Conservation (phyloP, 345 rosid species). For the Mercurialis annua region DNA sequence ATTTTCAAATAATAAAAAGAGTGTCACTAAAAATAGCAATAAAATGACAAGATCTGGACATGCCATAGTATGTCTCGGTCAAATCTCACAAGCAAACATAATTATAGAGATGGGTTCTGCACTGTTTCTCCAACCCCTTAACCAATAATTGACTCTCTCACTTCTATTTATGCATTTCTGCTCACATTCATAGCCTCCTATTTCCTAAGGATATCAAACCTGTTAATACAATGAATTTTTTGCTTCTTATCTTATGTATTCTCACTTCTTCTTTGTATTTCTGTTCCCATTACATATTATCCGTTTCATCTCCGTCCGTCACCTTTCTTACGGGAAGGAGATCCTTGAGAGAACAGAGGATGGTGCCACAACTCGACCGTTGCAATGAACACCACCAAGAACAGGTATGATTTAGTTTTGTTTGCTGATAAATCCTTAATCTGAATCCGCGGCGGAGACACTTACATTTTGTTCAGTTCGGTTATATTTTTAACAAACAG, state of each 20-base stretch:
- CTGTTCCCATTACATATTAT: constrained; percentile 10
- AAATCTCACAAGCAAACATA: constrained; percentile 9
- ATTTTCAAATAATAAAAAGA: no score
- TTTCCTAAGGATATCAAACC: background rate
- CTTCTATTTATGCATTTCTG: constrained; percentile 7
- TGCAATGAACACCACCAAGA: background rate
- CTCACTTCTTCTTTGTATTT: constrained; percentile 18
- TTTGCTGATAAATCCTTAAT: background rate
- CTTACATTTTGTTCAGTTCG: no score
- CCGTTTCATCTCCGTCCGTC: constrained; percentile 21
- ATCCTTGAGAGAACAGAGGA: constrained; percentile 18
- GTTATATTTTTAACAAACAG: no score
- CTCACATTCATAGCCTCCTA: constrained; percentile 2
- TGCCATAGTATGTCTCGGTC: no score
- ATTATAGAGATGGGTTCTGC: constrained; percentile 17
- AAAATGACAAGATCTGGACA: no score
- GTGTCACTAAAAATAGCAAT: background rate
- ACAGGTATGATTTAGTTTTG: constrained; percentile 18
- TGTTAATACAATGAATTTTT: constrained; percentile 26
- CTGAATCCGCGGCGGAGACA: background rate
- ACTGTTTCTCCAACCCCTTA: constrained; percentile 16
- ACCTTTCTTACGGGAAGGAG: constrained; percentile 22
- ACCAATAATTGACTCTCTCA: constrained; percentile 27
- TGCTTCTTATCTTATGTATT: constrained; percentile 19
- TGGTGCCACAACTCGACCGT: constrained; percentile 15